Base-by-base conservation (phyloP, 2,329 filamentous ascomycete species). In the Herpotrichia juniperi region DNA sequence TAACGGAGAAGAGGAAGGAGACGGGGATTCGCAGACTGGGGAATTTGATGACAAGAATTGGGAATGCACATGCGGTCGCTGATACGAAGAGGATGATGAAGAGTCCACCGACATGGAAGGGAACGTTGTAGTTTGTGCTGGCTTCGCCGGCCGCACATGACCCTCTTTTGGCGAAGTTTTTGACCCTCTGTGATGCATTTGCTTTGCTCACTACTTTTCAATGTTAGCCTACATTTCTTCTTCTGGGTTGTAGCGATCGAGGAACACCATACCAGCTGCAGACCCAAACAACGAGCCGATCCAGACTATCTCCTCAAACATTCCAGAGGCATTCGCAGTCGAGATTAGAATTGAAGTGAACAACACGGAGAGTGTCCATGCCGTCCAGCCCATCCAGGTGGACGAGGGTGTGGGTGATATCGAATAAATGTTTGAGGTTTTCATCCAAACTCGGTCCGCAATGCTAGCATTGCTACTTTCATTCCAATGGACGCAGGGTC, bases 21-120 rank as follows among this genome's bases (percentile, higher is more conserved):
- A 81, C 80, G 11, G 84, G 84, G 26, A 86, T 81, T 11, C 81
- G 82, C 35, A 87, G 73, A n/a, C 77, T 75, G 2, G 85, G 85
- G 56, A 86, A 85, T 28, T 81, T 79, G 50, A 81, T 79, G 19
- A 83, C 82, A 21, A 87, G 76, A 46, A 87, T 78, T 1, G 85
- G 84, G 58, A 87, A 86, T 39, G 83, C 82, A 67, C 84, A 87
- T 63, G 83, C 84, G 19, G 59, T 64, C 17, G 65, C 57, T 3
- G 69, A 72, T 11, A 72, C 67, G 46, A 66, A 63, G 2, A 72
- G 56, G 34, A 72, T 70, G 42, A 72, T 64, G 51, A 72, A 72
- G 16, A 72, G 63, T 2, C 66, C 68, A 8, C 58, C 66, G 24
- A 70, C 58, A 43, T 72, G 69, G 16, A 72, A 59, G 0, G 62